Evolutionary conservation across 2,329 filamentous ascomycete genomes (phyloP).

Genomic region (Ploettnerulaceae sp.): DNA sequence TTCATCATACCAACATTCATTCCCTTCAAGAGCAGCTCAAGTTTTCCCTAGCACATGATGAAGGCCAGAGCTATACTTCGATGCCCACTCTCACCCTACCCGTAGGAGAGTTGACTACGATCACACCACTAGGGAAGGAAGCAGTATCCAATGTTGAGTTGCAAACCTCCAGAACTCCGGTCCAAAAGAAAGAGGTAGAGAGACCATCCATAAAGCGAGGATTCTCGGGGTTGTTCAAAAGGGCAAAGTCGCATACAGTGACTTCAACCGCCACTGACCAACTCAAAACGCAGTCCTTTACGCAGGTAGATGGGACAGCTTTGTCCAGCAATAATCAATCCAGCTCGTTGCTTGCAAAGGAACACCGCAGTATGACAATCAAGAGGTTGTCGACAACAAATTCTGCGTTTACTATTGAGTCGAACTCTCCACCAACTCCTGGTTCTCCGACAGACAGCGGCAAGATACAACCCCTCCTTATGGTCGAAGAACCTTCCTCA

Average conservation of each 20-base stretch:
- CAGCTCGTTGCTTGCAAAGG: slow-evolving; percentile 17
- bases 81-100: not conserved
- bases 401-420: slow-evolving; percentile 21
- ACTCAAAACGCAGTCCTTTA: slow-evolving; percentile 3
- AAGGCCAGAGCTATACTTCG: not conserved
- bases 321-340: slow-evolving; percentile 16
- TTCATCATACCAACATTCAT: slow-evolving; percentile 52
- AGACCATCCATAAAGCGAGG: slow-evolving; percentile 4
- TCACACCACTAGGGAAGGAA: not conserved
- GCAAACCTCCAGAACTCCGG: not conserved
- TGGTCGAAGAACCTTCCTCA: slow-evolving; percentile 15
- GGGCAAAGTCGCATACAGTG: not conserved
- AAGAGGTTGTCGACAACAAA: slow-evolving; percentile 23
- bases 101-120: too few species aligned
- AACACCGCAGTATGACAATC: slow-evolving; percentile 17
- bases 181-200: slow-evolving; percentile 3
- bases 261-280: not conserved
- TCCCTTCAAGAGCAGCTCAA: slow-evolving; percentile 23
- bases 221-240: slow-evolving; percentile 6
- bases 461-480: slow-evolving; percentile 24
- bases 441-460: slow-evolving; percentile 33
- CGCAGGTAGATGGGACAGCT: not conserved
- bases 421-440: slow-evolving; percentile 42
- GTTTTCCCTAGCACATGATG: not conserved
- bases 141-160: not conserved